Evolutionary conservation across 306 rosid species (phyloP).

Genomic region (Aeschynomene evenia): DNA sequence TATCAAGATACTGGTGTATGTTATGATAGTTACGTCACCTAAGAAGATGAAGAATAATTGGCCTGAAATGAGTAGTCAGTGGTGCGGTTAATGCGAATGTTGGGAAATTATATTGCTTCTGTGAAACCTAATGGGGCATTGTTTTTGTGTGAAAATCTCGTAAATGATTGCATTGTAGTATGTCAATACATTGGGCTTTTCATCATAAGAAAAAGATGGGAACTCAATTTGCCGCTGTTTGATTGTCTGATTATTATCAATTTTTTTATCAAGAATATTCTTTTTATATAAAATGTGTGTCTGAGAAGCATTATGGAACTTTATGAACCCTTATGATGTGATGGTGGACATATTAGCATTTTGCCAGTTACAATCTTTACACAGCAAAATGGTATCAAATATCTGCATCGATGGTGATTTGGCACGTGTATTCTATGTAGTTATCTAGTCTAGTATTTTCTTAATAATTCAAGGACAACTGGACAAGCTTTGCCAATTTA

Average conservation of each 20-base stretch:
- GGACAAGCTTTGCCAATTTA: neutral
- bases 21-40: neutral
- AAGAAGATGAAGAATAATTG: neutral
- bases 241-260: neutral
- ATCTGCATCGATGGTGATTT: neutral
- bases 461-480: neutral
- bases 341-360: neutral
- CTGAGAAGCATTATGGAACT: neutral
- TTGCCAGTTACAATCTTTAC: neutral
- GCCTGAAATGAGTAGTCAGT: neutral
- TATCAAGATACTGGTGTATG: neutral
- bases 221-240: neutral
- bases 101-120: neutral
- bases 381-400: neutral
- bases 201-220: neutral
- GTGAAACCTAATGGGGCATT: neutral
- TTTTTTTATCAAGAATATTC: neutral
- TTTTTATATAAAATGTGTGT: neutral
- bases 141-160: neutral
- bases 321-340: neutral
- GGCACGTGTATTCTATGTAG: neutral
- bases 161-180: neutral
- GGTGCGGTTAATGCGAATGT: neutral
- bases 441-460: constrained; percentile 18
- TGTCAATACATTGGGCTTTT: neutral